Evolutionary conservation across 169 alveolate species (phyloP), one percentile per base, ranked within the genome.

Genomic region (Plasmodium billcollinsi): DNA sequence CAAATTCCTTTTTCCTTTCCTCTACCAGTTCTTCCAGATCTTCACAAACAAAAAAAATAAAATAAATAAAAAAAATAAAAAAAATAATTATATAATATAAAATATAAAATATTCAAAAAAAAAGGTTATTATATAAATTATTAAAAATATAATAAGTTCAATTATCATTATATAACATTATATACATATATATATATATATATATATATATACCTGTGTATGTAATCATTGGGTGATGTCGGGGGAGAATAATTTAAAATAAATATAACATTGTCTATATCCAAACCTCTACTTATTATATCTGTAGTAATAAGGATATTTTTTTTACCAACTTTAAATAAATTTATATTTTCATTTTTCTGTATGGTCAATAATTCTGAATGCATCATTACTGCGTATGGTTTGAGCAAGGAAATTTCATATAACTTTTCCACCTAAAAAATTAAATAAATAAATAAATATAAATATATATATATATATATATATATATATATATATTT

Each of bases 1-100:
- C 89, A 78, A 20, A 66, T 47, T 78, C 89, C 89, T 61, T 66
- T 78, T 29, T 78, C 89, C 9, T 78, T 78, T 18, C 56, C 89
- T 66, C 89, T 56, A 66, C 89, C 89, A 2, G 89, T 78, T 65
- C 89, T 52, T 20, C 89, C 89, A 24, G 89, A 78, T 63, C 89
- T 78, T 33, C 8, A 3, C 7, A 33, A 33, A 52, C 29, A 15
- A 11, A 70, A 26, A 76, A 63, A 76, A 33, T n/a, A n/a, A n/a
- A n/a, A n/a, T n/a, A n/a, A n/a, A n/a, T n/a, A 33, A 33, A 33
- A 33, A 33, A 33, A 33, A 33, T 3, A 33, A 2, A 29, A 62
- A 5, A 62, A 21, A 59, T n/a, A n/a, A 49, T 26, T 67, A 14
- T 18, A 61, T 24, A 12, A 56, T 29, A 62, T 75, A 47, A 62